Evolutionary conservation across 2,329 filamentous ascomycete species (phyloP).

Genomic region (Pyrenophora tritici-repentis): DNA sequence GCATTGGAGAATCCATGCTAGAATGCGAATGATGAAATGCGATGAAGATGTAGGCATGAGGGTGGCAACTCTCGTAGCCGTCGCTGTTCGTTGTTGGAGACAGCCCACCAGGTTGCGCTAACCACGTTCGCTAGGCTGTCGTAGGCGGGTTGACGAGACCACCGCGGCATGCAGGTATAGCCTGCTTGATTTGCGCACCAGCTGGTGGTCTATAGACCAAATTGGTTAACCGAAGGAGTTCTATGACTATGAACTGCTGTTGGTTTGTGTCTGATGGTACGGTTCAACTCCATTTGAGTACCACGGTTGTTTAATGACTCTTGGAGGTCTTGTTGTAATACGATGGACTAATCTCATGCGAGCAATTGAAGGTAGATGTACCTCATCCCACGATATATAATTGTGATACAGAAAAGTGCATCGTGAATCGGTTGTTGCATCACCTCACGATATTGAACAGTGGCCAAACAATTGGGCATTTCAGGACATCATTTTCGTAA

Average conservation of each 20-base stretch:
- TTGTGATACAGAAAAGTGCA: too few species aligned
- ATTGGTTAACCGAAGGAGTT: too few species aligned
- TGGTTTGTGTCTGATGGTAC: neutral
- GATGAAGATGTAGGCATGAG: neutral
- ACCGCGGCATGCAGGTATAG: too few species aligned
- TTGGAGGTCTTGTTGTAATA: too few species aligned
- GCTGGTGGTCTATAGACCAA: too few species aligned
- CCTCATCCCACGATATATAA: too few species aligned
- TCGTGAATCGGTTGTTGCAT: neutral
- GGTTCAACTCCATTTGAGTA: too few species aligned
- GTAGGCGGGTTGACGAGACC: too few species aligned
- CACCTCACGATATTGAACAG: neutral
- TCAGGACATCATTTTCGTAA: conserved; percentile 30
- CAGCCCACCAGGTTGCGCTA: neutral
- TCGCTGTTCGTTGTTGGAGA: neutral
- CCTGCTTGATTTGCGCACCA: too few species aligned
- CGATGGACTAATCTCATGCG: too few species aligned
- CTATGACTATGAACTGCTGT: too few species aligned
- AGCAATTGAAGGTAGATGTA: neutral
- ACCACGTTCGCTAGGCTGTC: conserved; percentile 1
- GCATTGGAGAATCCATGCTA: conserved; percentile 5
- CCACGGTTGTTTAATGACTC: too few species aligned
- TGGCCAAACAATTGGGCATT: neutral
- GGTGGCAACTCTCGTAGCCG: neutral
- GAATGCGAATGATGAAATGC: neutral